A percentile compares a stretch with the other conserved stretches of the same genome.
Evolutionary conservation across 768 basidiomycete genomes (phyloP).

Genomic region (Suillus paluster): DNA sequence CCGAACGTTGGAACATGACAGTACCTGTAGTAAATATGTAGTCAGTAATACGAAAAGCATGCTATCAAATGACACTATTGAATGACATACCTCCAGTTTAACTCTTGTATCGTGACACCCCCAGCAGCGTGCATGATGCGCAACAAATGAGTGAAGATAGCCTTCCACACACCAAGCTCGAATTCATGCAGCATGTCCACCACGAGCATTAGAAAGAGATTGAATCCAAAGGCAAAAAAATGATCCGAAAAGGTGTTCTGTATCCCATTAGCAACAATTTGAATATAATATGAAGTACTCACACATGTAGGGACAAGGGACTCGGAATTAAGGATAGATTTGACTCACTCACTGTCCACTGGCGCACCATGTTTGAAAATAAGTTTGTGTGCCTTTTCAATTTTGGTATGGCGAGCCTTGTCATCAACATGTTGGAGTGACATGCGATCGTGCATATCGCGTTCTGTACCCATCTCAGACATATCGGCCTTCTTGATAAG

Average conservation of each 20-base stretch:
- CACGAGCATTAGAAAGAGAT: constrained; percentile 15
- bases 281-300: not conserved
- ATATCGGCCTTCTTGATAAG: constrained; percentile 21
- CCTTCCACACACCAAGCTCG: constrained; percentile 28
- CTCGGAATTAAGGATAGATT: not conserved
- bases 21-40: constrained; percentile 13
- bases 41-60: not conserved
- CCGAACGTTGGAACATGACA: constrained; percentile 16
- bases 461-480: constrained; percentile 13
- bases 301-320: constrained; percentile 3
- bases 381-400: constrained; percentile 7
- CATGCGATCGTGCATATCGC: constrained; percentile 7
- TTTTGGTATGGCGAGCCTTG: not conserved
- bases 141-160: constrained; percentile 17
- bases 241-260: constrained; percentile 14
- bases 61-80: no score
- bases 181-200: constrained; percentile 27
- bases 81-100: constrained; percentile 4
- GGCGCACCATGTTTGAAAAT: constrained; percentile 10
- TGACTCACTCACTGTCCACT: constrained; percentile 4
- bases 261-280: not conserved
- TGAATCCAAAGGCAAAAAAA: constrained; percentile 10
- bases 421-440: constrained; percentile 3
- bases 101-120: not conserved
- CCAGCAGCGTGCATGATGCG: not conserved